Conservation (phyloP, 495 filamentous ascomycete genomes). For the Penicillium cataractarum region DNA sequence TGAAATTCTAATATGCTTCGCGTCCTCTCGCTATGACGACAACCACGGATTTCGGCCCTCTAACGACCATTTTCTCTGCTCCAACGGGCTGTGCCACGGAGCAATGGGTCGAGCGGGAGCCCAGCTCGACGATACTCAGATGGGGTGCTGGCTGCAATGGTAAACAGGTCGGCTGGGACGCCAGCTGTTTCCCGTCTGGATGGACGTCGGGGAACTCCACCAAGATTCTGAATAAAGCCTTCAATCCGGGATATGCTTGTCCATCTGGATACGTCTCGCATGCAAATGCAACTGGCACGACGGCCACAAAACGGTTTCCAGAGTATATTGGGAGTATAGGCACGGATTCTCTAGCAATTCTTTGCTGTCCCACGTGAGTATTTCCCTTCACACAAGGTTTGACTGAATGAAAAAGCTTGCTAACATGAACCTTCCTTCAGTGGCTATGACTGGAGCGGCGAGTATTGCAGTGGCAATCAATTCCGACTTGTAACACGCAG, state of each 20-base stretch:
- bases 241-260: conserved; percentile 13
- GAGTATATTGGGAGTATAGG: conserved; percentile 9
- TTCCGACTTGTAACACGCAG: background rate
- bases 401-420: background rate
- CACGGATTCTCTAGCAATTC: conserved; percentile 9
- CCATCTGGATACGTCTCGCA: conserved; percentile 6
- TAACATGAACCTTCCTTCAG: background rate
- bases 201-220: conserved; percentile 10
- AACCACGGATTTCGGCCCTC: conserved; percentile 16
- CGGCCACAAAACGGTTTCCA: background rate
- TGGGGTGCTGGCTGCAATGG: conserved; percentile 15
- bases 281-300: background rate
- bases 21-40: background rate
- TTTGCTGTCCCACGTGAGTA: conserved; percentile 21
- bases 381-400: background rate
- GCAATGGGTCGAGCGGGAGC: conserved; percentile 16
- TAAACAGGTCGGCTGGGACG: conserved; percentile 9
- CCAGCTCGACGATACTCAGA: background rate
- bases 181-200: conserved; percentile 12
- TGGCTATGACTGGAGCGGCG: conserved; percentile 8
- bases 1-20: background rate
- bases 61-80: conserved; percentile 13
- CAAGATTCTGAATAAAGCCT: conserved; percentile 13
- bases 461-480: conserved; percentile 8
- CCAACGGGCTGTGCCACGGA: conserved; percentile 7